Evolutionary conservation across 139 green algal species (phyloP).

Genomic region (Coelastrella sp.): DNA sequence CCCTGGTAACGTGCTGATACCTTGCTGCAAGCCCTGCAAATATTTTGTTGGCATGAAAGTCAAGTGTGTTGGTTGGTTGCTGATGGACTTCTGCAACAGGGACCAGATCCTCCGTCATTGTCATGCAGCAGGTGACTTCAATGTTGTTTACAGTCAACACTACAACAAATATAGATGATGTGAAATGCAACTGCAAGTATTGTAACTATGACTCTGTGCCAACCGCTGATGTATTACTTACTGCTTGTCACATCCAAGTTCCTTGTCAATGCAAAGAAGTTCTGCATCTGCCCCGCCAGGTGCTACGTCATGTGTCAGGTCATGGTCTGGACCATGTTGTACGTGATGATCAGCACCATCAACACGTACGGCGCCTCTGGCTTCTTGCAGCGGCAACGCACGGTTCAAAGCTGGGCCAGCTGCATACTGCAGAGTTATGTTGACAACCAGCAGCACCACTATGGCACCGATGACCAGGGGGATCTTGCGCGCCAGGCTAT

Average conservation of each 20-base stretch:
- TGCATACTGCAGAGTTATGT: slow-evolving; percentile 39
- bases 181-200: too few relatives aligned
- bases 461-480: slow-evolving; percentile 14
- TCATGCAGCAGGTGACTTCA: too few relatives aligned
- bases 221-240: not conserved
- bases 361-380: not conserved
- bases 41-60: too few relatives aligned
- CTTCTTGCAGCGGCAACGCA: slow-evolving; percentile 15
- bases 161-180: too few relatives aligned
- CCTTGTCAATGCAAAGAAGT: slow-evolving; percentile 32
- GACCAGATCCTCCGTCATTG: too few relatives aligned
- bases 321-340: slow-evolving; percentile 6
- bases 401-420: slow-evolving; percentile 8
- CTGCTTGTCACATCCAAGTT: not conserved
- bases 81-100: too few relatives aligned
- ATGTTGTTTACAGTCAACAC: too few relatives aligned
- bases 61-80: too few relatives aligned
- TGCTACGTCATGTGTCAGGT: slow-evolving; percentile 2
- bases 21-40: slow-evolving; percentile 9
- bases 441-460: slow-evolving; percentile 41
- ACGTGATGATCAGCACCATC: not conserved
- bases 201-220: too few relatives aligned
- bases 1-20: slow-evolving; percentile 21
- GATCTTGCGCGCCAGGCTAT: slow-evolving; percentile 22
- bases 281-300: slow-evolving; percentile 38